These are phyloP conservation scores for Yamadazyma nakazawae DNA, from an alignment of 805 yeast genomes.

Conservation along the genomic window DNA sequence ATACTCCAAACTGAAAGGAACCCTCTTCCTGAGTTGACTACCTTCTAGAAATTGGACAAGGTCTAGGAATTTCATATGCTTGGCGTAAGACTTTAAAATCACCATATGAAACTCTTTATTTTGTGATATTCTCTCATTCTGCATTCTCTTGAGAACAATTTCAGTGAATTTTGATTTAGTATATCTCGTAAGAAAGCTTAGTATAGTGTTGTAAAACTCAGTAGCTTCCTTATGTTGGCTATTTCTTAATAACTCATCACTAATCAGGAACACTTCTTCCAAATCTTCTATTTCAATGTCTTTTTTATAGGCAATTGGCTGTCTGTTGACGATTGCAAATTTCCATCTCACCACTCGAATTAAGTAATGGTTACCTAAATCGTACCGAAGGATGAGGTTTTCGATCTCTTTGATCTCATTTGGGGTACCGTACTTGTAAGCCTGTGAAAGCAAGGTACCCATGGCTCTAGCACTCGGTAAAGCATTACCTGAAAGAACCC, in stretches of 20 bases:
- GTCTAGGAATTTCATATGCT: constrained; percentile 26
- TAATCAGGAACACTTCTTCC: constrained; percentile 15
- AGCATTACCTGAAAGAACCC: constrained; percentile 23
- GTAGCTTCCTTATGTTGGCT: constrained; percentile 4
- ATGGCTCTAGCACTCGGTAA: constrained; percentile 26
- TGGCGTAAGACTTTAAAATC: constrained; percentile 24
- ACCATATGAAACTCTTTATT: constrained; percentile 20
- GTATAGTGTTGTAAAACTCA: constrained; percentile 26
- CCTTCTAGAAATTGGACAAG: constrained; percentile 20
- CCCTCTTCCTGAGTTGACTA: background rate
- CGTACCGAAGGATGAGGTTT: constrained; percentile 17
- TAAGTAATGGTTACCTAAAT: constrained; percentile 20
- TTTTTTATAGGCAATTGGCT: constrained; percentile 25
- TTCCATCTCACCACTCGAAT: constrained; percentile 23
- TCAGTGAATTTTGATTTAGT: constrained; percentile 28
- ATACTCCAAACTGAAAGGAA: constrained; percentile 2
- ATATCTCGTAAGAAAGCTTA: constrained; percentile 27
- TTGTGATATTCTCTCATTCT: constrained; percentile 19
- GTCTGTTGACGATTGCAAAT: constrained; percentile 23
- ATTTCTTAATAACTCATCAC: background rate
- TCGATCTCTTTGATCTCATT: constrained; percentile 24
- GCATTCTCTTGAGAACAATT: constrained; percentile 23
- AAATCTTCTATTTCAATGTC: constrained; percentile 23
- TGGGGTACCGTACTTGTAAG: constrained; percentile 25
- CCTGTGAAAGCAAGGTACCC: constrained; percentile 26